Evolutionary conservation across 169 alveolate genomes (phyloP).

Genomic region (Plasmodium billcollinsi): DNA sequence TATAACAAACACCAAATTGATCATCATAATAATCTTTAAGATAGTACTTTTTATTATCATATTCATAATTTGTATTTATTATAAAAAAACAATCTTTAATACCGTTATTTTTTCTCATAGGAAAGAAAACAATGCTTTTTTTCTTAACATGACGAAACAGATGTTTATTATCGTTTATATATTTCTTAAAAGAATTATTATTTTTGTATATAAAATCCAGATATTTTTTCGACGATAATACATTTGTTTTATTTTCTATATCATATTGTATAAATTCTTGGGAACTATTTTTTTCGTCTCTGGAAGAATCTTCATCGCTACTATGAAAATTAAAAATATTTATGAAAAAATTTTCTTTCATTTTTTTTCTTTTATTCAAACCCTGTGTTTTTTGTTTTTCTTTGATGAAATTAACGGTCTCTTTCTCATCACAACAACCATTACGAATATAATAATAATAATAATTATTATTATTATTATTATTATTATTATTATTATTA

Average conservation of each 20-base stretch:
- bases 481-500: background rate
- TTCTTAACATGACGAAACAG: slow-evolving; percentile 12
- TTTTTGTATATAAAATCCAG: slow-evolving; percentile 3
- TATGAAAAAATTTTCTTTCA: slow-evolving; percentile 25
- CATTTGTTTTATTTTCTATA: background rate
- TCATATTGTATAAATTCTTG: slow-evolving; percentile 2
- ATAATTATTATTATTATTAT: background rate
- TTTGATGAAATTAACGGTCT: too few relatives aligned
- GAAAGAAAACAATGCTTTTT: slow-evolving; percentile 21
- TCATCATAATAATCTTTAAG: too few relatives aligned
- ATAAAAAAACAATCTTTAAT: slow-evolving; percentile 29
- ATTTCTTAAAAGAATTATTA: background rate
- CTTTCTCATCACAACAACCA: background rate
- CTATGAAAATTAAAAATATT: slow-evolving; percentile 14
- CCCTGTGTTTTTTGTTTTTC: background rate
- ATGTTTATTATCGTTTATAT: slow-evolving; percentile 1
- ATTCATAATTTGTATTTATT: slow-evolving; percentile 2
- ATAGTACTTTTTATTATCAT: too few relatives aligned
- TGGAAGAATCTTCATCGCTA: slow-evolving; percentile 8
- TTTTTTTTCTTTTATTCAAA: background rate
- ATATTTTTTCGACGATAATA: slow-evolving; percentile 8
- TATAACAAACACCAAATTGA: too few relatives aligned
- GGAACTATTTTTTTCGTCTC: background rate
- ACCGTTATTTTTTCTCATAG: slow-evolving; percentile 43
- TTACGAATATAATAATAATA: background rate